Evolutionary conservation across 306 rosid species (phyloP), one percentile per base, ranked within the genome.

Genomic region (Rubus idaeus): DNA sequence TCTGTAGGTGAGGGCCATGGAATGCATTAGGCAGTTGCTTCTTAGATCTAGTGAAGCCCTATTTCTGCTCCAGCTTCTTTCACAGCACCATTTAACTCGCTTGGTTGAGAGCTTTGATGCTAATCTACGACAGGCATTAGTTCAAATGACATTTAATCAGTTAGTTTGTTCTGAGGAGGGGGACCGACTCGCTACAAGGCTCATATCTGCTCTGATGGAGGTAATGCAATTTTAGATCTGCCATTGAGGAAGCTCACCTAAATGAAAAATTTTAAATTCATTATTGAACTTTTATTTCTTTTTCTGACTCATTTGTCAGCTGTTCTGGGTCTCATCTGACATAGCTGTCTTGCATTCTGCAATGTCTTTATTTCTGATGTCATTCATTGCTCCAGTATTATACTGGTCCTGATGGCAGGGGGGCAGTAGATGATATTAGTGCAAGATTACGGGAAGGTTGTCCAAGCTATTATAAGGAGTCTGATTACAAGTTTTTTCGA

Each of bases 351-450:
- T 70, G 52, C 37, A 62, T 73, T 69, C 70, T 61, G 73, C 14
- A 76, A 61, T 78, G 6, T 82, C 66, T 63, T 55, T 76, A 74
- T 70, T 75, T 75, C 65, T 68, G 65, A 77, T 70, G n/a, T 71
- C 18, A 52, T 83, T 74, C 73, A 12, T 57, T 73, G 72, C 76
- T 73, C 87, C 91, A 91, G 99, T 89, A 86, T 81, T 95, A 92
- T 87, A 92, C 98, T 63, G 96, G 97, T 79, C 90, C 92, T 75
- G 99, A 95, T 83, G 97, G 99, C 91, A 92, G 97, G 89, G 99
- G 99, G 55, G 90, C 97, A 30, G 99, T 95, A 37, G 97, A 95
- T 86, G 99, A 95, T 76, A 91, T 92, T 75, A 95, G 99, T 80
- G 87, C 90, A 83, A 89, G 89, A 84, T 71, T 92, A 80, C 87